Evolutionary conservation across 345 rosid species (phyloP), one percentile per base, ranked within the genome.

Genomic region (Eucalyptus cloeziana): DNA sequence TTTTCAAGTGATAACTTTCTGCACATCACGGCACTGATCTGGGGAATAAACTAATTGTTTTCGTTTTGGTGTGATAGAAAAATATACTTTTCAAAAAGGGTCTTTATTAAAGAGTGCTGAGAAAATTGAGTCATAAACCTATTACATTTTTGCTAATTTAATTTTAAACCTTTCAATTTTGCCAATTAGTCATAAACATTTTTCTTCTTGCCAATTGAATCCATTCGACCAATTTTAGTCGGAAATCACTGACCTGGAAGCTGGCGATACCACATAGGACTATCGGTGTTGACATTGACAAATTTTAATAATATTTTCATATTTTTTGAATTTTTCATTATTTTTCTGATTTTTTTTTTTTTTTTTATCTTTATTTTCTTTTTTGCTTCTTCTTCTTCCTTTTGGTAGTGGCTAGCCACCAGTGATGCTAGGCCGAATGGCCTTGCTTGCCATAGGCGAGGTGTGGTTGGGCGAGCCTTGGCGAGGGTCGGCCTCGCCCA

Each of bases 281-380:
- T 52, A 1, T 19, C 10, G 5, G 24, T 19, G 0, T 0, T 52
- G 2, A 19, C 0, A 2, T 19, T 0, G 24, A 52, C 0, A 1
- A 1, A 52, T 52, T 52, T 52, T 52, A 52, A 52, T 52, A 21
- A 52, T 21, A 52, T 52, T 52, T 52, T 7, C 9, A 52, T 52
- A 17, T 51, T 51, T 51, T 7, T 17, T 17, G 54, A 51, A 7
- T 17, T 51, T 51, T 51, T 51, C 4, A 52, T 52, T 3, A 19
- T 52, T 52, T 52, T 52, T 52, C 56, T 1, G 12, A 16, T 6
- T 51, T 7, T 52, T 8, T 44, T 7, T 3, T 43, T 43, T 7
- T 44, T 8, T 44, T 44, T 8, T 44, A 2, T 44, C 10, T 44
- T 8, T 52, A 1, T 7, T 52, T 52, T 7, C 1, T 52, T 21